A percentile compares a stretch with the other conserved stretches of the same genome.
Evolutionary conservation across 805 yeast species (phyloP).

Genomic region (Suhomyces faveliae): DNA sequence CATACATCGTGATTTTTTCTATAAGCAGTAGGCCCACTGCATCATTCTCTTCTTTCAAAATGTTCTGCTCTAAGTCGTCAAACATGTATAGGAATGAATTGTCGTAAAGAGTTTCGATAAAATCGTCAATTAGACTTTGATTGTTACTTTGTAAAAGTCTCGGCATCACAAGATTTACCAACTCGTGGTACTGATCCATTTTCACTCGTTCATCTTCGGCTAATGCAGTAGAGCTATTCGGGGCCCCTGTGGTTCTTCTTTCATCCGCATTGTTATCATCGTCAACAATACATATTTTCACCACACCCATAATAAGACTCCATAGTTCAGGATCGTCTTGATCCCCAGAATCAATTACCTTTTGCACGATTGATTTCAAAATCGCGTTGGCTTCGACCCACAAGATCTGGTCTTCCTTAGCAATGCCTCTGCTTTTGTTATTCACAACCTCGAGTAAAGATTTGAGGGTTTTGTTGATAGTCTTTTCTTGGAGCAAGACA

Average conservation of each 20-base stretch:
- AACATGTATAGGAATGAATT: conserved; percentile 59
- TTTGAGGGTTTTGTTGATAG: conserved; percentile 44
- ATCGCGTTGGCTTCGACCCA: conserved; percentile 55
- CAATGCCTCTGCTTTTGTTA: conserved; percentile 38
- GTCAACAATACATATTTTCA: conserved; percentile 39
- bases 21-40: conserved; percentile 33
- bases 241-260: not conserved
- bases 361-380: conserved; percentile 34
- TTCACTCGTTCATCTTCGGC: conserved; percentile 43
- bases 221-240: conserved; percentile 8
- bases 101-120: conserved; percentile 52
- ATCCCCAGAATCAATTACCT: conserved; percentile 21
- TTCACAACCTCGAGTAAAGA: conserved; percentile 54
- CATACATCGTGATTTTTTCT: conserved; percentile 35
- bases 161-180: conserved; percentile 44
- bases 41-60: conserved; percentile 6
- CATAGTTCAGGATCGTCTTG: conserved; percentile 29
- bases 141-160: conserved; percentile 23
- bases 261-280: conserved; percentile 13
- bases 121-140: conserved; percentile 35
- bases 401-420: conserved; percentile 30
- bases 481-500: conserved; percentile 43
- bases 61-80: conserved; percentile 50
- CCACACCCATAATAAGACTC: conserved; percentile 41
- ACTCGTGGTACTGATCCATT: conserved; percentile 40